Conservation (phyloP, 2,329 filamentous ascomycete species). For the Dothideomycetidae sp. region DNA sequence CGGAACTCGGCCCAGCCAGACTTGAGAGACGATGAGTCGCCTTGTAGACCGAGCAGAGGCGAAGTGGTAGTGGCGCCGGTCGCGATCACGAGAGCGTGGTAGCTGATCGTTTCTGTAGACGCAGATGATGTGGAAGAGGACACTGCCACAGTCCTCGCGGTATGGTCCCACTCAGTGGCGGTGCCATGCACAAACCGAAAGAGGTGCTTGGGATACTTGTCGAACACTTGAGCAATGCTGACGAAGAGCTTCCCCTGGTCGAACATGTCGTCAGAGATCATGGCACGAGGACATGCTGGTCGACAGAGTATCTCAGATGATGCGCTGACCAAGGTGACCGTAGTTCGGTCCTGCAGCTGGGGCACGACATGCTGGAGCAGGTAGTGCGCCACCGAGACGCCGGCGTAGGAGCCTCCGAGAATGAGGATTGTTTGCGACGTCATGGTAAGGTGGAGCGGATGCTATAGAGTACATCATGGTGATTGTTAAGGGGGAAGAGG, state of each 20-base stretch:
- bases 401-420: constrained; percentile 40
- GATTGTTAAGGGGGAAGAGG: too few species aligned
- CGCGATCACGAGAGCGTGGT: constrained; percentile 42
- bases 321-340: constrained; percentile 41
- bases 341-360: constrained; percentile 29
- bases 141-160: constrained; percentile 31
- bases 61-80: constrained; percentile 37
- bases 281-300: constrained; percentile 38
- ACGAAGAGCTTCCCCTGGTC: constrained; percentile 34
- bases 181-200: constrained; percentile 39
- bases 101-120: constrained; percentile 26
- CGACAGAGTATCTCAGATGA: constrained; percentile 40
- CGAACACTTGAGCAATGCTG: constrained; percentile 37
- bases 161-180: constrained; percentile 34
- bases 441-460: too few species aligned
- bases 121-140: constrained; percentile 18
- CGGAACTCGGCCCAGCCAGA: constrained; percentile 22
- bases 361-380: constrained; percentile 39
- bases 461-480: too few species aligned
- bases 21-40: constrained; percentile 19
- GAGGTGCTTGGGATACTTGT: constrained; percentile 32
- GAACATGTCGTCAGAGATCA: constrained; percentile 35
- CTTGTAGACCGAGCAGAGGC: constrained; percentile 31
- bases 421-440: constrained; percentile 32
- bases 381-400: constrained; percentile 39